Conservation (phyloP, 208 protist species). For the Giardia muris region DNA sequence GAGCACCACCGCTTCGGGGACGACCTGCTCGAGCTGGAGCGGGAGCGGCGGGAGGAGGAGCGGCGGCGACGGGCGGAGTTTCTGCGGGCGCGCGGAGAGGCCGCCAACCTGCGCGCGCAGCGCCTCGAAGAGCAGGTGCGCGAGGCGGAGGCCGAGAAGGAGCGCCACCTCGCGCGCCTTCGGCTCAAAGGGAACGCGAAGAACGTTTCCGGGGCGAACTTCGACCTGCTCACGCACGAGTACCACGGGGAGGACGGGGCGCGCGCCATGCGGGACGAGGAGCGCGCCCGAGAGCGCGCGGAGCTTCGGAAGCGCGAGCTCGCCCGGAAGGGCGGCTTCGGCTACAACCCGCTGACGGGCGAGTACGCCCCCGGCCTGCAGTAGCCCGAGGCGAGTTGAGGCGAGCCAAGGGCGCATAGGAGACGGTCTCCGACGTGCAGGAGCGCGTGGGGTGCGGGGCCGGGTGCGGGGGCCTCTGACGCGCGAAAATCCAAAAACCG, state of each 20-base stretch:
- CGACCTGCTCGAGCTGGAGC: neutral
- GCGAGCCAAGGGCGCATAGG: too few relatives aligned
- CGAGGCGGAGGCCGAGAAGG: neutral
- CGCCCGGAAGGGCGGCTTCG: neutral
- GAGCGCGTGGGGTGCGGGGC: too few relatives aligned
- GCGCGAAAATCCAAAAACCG: too few relatives aligned
- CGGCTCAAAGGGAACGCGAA: neutral
- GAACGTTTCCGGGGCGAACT: neutral
- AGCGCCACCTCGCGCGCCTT: neutral
- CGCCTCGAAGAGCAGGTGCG: neutral
- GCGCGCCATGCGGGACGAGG: neutral
- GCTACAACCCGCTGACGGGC: slow-evolving; percentile 12
- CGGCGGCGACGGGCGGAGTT: neutral
- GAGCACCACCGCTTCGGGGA: slow-evolving; percentile 13
- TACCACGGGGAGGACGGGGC: neutral
- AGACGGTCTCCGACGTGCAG: too few relatives aligned
- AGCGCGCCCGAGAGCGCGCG: neutral
- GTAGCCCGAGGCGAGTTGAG: too few relatives aligned
- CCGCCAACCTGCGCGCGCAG: neutral
- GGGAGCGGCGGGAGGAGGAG: neutral
- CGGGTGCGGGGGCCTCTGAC: too few relatives aligned
- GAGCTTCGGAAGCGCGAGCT: neutral
- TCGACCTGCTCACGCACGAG: neutral
- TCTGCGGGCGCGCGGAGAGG: neutral
- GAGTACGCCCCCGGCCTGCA: neutral